Evolutionary conservation across 768 basidiomycete genomes (phyloP), one percentile per base, ranked within the genome.

Genomic region (Lactarius indigo): DNA sequence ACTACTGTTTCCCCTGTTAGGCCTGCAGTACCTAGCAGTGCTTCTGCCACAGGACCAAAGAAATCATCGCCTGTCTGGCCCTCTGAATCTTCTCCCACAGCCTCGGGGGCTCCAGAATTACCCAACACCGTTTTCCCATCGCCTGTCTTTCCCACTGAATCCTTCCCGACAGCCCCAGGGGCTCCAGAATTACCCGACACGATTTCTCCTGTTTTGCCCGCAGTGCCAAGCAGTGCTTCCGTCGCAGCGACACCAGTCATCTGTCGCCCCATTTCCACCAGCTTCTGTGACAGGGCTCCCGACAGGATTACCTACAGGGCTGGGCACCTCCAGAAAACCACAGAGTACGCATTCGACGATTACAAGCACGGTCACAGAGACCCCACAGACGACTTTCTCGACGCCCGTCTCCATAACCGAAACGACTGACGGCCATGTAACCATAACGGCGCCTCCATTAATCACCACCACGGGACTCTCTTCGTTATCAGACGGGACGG

Each of bases 401-500:
- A 77, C 72, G n/a, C 78, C 82, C 12, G 75, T 81, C 26, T 74
- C 80, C 23, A 65, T 83, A 33, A 79, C 83, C 35, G 74, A 77
- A 26, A 81, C 79, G 6, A 75, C 78, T 61, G 74, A 79, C 65
- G 81, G 81, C 56, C 75, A 77, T 42, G 74, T 76, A 13, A 75
- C 77, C 23, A 69, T 82, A 41, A 78, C 79, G 0, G 79, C 81
- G 1, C 84, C 84, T 13, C 74, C 83, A 9, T 67, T 83, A 20
- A 76, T 85, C 35, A 84, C 85, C 3, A 75, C 82, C 28, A 68
- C 80, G 55, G 81, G 76, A 37, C 80, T 83, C 6, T 81, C 83
- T 2, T 82, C 81, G 20, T 76, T 77, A 64, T 66, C 81, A 8
- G 76, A 83, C 69, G 84, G 85, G 10, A 72, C 73, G 23, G 70